Base-by-base conservation (phyloP, 345 rosid genomes). In the Arabidopsis suecica region DNA sequence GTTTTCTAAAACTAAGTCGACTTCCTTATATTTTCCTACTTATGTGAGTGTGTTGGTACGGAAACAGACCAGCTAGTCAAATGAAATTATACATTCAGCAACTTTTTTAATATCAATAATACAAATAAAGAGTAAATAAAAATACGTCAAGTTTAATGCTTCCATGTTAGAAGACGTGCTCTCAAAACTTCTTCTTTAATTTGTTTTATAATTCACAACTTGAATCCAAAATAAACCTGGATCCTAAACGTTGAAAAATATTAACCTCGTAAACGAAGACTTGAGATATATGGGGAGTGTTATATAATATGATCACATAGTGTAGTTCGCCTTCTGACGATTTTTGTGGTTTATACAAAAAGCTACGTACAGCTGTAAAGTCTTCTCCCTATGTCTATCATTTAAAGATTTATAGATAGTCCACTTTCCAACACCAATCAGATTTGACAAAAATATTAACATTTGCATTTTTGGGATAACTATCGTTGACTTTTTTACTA, bases 151-250 rank as follows among this genome's bases (percentile, higher is more conserved):
- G 69, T 68, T 75, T 9, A 30, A 30, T 68, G 57, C 20, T 68
- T 41, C 69, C 74, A 75, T 75, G 74, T 68, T 38, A 51, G 58
- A 22, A 75, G 49, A 76, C 74, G 69, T 76, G 58, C 41, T 61
- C 55, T 49, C 67, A 61, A 61, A 56, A 48, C 51, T 58, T 67
- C 25, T 37, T 12, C 32, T 12, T 9, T 16, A 5, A 0, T 45
- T 45, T 7, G 14, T 7, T 71, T 66, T 12, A 9, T 37, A 32
- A 61, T 14, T 61, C 32, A 60, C 62, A 41, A 50, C 40, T 61
- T 50, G 18, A 16, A 16, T 65, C 37, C 16, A 34, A 42, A 28
- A 73, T 3, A 5, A 34, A 65, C 45, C 38, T 74, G 40, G 6
- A 47, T 36, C 48, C 38, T 11, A 22, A 33, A 38, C 22, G 9